Base-by-base conservation (phyloP, 1,139 yeast genomes). In the Candida sp. region DNA sequence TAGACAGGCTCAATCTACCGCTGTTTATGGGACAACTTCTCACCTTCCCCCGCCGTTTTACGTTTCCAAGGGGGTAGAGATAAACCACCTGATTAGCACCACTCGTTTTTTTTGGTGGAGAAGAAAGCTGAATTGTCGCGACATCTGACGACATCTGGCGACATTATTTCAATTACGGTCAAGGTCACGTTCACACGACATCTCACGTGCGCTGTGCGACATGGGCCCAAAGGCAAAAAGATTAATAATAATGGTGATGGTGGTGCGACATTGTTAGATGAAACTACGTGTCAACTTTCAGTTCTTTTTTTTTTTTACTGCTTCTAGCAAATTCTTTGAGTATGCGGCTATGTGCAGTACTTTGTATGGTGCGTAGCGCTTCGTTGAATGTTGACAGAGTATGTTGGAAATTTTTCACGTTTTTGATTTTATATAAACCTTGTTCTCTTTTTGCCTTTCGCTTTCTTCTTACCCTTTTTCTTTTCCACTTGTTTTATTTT, bases 321-420 rank as follows among this genome's bases (percentile, higher is more conserved):
- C 25, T 39, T 48, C 49, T 47, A 37, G 43, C 40, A 42, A 41
- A 42, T 48, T 48, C 50, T 45, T 42, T 25, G 17, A 23, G 3
- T 25, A 12, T 9, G 27, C 35, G 3, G 1, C 42, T 48, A 27
- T 44, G 35, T 48, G 44, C 50, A 48, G 50, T 33, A 31, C 8
- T 7, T 40, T 40, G 33, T 40, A 28, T 28, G 31, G 8, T 17
- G 17, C 17, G 1, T 23, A 23, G 25, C n/a, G 32, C n/a, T 17
- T 40, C 33, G 42, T 25, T 40, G 33, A 23, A 28, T 27, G 43
- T 40, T 40, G 43, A 40, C 43, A 40, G 34, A 40, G 43, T 40
- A 30, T 12, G 43, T 40, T 40, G 43, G 43, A 40, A 40, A 40
- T 40, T 40, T 40, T 40, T 40, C 43, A 40, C 31, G 25, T 35